Percentiles rank a stretch among this genome's conserved stretches.
Conservation (phyloP, 1,284 basidiomycete genomes). For the Ustanciosporium gigantosporum region DNA sequence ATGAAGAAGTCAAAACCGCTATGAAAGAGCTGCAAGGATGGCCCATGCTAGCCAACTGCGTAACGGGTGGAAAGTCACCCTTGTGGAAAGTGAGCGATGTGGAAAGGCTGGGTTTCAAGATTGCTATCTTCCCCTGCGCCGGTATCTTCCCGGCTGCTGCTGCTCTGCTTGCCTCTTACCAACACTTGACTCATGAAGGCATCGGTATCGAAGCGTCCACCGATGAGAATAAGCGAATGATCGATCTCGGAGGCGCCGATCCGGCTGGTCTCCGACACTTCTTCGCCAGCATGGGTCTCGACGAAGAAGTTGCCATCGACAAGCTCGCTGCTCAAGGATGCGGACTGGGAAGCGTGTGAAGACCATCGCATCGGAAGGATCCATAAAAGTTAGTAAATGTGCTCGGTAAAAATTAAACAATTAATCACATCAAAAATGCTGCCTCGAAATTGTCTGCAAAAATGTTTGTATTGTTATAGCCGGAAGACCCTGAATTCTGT, state of each 20-base stretch:
- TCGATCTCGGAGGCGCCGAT: slow-evolving; percentile 26
- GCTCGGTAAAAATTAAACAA: too few relatives aligned
- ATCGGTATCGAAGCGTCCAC: slow-evolving; percentile 25
- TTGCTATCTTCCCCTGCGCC: slow-evolving; percentile 42
- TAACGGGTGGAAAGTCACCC: slow-evolving; percentile 29
- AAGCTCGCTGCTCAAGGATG: slow-evolving; percentile 9
- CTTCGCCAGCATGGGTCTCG: slow-evolving; percentile 37
- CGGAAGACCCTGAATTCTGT: too few relatives aligned
- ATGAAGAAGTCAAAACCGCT: slow-evolving; percentile 70
- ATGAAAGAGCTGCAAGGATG: slow-evolving; percentile 67
- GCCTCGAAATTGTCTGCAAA: too few relatives aligned
- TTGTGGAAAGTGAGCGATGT: slow-evolving; percentile 26
- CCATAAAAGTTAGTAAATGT: too few relatives aligned
- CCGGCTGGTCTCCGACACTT: slow-evolving; percentile 30
- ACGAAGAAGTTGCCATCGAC: slow-evolving; percentile 31
- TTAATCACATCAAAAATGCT: too few relatives aligned
- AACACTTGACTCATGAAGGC: slow-evolving; percentile 59
- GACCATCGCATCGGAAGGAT: too few relatives aligned
- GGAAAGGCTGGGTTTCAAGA: slow-evolving; percentile 15
- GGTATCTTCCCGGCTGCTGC: slow-evolving; percentile 31
- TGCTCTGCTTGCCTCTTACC: slow-evolving; percentile 19
- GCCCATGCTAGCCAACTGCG: slow-evolving; percentile 34
- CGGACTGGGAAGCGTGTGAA: slow-evolving; percentile 16
- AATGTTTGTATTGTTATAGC: too few relatives aligned
- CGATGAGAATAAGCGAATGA: neutral